Conservation (phyloP, 495 filamentous ascomycete genomes). For the Podospora comata region DNA sequence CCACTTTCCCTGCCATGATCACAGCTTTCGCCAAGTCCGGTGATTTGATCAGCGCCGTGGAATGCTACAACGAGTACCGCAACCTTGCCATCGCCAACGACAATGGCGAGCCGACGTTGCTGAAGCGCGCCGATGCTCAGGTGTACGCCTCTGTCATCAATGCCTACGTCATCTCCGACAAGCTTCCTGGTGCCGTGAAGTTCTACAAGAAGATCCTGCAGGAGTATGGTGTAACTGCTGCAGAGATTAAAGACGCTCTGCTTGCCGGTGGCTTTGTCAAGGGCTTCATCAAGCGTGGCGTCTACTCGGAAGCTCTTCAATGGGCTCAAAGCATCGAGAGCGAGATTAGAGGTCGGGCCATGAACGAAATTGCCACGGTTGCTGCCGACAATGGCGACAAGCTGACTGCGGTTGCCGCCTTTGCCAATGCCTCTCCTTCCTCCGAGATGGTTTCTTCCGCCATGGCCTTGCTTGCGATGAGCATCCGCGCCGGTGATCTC, state of each 20-base stretch:
- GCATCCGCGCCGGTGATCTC: conserved; percentile 75
- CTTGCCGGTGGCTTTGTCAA: conserved; percentile 71
- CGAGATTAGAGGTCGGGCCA: conserved; percentile 31
- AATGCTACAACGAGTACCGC: conserved; percentile 94
- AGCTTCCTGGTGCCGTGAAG: conserved; percentile 69
- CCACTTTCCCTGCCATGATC: conserved; percentile 89
- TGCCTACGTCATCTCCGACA: conserved; percentile 77
- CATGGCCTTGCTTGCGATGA: conserved; percentile 81
- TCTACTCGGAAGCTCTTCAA: conserved; percentile 63
- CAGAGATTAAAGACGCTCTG: conserved; percentile 63
- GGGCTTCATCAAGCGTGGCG: conserved; percentile 59
- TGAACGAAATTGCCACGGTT: conserved; percentile 47
- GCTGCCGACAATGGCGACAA: conserved; percentile 80
- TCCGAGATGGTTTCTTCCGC: conserved; percentile 58
- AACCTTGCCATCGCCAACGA: conserved; percentile 76
- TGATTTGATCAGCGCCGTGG: conserved; percentile 83
- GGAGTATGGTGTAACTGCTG: conserved; percentile 54
- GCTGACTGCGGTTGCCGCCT: conserved; percentile 66
- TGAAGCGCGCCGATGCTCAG: conserved; percentile 71
- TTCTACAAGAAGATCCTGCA: conserved; percentile 77
- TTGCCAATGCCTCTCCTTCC: conserved; percentile 52
- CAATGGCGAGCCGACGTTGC: conserved; percentile 64
- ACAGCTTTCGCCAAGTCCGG: conserved; percentile 76
- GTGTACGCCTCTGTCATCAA: conserved; percentile 87
- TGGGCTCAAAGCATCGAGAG: conserved; percentile 55